Conservation (phyloP, 2,329 filamentous ascomycete genomes). For the Teratosphaeria nubilosa region DNA sequence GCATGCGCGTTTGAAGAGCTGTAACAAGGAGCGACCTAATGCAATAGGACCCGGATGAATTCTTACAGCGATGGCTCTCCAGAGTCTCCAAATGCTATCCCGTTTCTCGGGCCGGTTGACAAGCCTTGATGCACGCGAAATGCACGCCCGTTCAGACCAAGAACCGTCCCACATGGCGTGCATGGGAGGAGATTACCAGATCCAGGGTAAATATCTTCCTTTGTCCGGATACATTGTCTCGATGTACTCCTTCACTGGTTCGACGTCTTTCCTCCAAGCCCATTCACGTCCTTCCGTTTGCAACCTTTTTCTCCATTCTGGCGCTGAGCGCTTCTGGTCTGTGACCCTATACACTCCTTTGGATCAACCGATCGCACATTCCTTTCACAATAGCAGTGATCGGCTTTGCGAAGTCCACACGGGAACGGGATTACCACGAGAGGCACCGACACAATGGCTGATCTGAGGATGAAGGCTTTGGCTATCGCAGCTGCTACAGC, state of each 20-base stretch:
- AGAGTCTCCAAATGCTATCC: not conserved
- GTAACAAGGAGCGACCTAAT: not conserved
- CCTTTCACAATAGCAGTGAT: constrained; percentile 1
- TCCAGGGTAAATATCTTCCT: not conserved
- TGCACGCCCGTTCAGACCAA: not conserved
- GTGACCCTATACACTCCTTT: constrained; percentile 7
- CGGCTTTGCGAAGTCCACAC: not conserved
- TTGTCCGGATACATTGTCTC: not conserved
- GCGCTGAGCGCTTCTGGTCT: constrained; percentile 7
- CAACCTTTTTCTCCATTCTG: not conserved
- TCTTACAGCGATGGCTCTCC: not conserved
- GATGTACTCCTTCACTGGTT: not conserved
- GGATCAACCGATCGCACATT: not conserved
- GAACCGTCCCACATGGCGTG: constrained; percentile 1
- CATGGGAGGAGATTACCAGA: constrained; percentile 1
- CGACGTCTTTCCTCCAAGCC: not conserved
- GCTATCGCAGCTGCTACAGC: constrained; percentile 18
- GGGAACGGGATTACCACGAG: not conserved
- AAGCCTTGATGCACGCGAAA: not conserved
- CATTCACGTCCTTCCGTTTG: not conserved
- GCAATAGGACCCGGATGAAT: not conserved
- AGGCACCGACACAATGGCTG: not conserved
- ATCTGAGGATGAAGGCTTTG: not conserved
- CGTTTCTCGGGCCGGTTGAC: not conserved
- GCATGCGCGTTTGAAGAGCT: not conserved